Percentiles rank a stretch among this genome's conserved stretches.
phyloP scores from a whole-genome alignment of 2,329 filamentous ascomycete genomes.

The Penicillium sp. region DNA sequence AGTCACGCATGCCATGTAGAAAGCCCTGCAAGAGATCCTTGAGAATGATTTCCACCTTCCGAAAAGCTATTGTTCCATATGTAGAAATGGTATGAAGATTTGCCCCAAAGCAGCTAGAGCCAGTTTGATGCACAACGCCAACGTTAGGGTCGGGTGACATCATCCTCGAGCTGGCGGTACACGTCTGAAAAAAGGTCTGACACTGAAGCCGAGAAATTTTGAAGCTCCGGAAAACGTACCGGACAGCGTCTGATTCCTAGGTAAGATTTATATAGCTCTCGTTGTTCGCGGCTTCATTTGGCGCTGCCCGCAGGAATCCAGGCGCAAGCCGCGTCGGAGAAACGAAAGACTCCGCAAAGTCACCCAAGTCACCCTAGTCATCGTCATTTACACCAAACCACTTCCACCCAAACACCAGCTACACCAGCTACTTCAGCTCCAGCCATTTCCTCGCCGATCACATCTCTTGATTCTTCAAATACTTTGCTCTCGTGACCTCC shows the following conservation, averaged over 20 bases:
- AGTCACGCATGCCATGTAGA: too few species aligned
- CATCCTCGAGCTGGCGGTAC: constrained; percentile 10
- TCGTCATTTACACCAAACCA: constrained; percentile 11
- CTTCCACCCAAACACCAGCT: constrained; percentile 2
- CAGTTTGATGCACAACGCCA: not conserved
- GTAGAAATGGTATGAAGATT: not conserved
- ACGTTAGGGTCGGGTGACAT: constrained; percentile 24
- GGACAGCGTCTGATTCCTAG: not conserved
- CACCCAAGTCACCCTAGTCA: constrained; percentile 6
- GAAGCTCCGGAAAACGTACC: not conserved
- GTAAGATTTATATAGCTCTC: not conserved
- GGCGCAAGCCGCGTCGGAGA: constrained; percentile 25
- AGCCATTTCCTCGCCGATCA: not conserved
- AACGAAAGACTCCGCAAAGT: constrained; percentile 25
- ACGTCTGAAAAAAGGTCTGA: not conserved
- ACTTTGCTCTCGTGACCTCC: constrained; percentile 1
- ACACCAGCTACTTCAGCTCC: not conserved
- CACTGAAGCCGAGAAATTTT: not conserved
- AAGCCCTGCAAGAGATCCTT: too few species aligned
- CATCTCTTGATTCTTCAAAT: not conserved
- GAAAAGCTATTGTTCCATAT: too few species aligned
- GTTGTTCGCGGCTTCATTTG: not conserved
- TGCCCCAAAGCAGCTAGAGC: not conserved
- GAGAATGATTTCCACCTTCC: not conserved
- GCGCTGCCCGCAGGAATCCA: constrained; percentile 5